Base-by-base conservation (phyloP, 768 basidiomycete species). In the Stropharia rugosoannulata region DNA sequence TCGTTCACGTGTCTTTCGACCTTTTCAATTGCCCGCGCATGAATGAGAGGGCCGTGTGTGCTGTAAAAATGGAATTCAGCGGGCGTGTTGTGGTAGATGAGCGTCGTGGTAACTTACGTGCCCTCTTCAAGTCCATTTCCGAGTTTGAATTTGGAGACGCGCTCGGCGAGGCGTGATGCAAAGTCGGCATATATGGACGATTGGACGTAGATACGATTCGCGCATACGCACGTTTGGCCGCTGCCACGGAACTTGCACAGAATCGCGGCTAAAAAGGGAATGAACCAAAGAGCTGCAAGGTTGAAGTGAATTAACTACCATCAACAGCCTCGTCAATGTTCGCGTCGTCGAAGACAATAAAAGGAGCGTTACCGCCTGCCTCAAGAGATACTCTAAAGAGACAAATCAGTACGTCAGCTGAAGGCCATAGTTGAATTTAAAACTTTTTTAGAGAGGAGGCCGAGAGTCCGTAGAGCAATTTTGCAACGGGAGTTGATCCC, bases 271-370 rank as follows among this genome's bases (percentile, higher is more conserved):
- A 44, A 8, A 13, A 39, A n/a, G 11, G 53, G 32, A 19, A 19
- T 37, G 7, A 13, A 12, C 40, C 36, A 37, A 16, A 56, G 35
- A 61, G 41, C 51, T 56, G 54, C 4, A 59, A 25, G 5, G 5
- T 8, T 6, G 25, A 10, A 32, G 12, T 6, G n/a, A 22, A 11
- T 3, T 35, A 66, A 58, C 57, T 67, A 82, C 95, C 91, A 60
- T 87, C 85, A 6, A 99, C 93, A 27, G 97, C 97, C 54, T 88
- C 85, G 47, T 94, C 91, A 49, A 99, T 80, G 67, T 98, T 87
- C 0, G 95, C 96, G 65, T 98, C 97, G 59, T 94, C 90, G 68
- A 99, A 98, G 6, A 99, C 90, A 62, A 98, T 97, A 71, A 99
- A 95, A 0, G 96, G 90, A 0, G 95, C 86, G 62, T 98, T 98